Evolutionary conservation across 768 basidiomycete genomes (phyloP).

Genomic region (Amanita thiersii): DNA sequence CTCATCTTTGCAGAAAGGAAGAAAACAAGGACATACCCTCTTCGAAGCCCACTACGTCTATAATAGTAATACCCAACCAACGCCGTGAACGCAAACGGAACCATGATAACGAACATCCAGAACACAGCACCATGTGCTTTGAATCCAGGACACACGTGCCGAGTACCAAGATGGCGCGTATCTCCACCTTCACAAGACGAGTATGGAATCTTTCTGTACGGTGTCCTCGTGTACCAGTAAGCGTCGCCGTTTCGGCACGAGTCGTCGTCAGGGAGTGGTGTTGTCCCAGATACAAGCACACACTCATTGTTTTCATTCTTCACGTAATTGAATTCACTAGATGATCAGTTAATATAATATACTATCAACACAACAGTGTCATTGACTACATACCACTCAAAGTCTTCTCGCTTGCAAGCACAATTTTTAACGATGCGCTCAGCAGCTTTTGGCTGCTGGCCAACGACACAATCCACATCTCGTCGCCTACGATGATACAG

Average conservation of each 20-base stretch:
- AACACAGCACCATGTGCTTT: slow-evolving; percentile 66
- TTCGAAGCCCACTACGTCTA: slow-evolving; percentile 57
- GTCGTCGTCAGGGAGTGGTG: slow-evolving; percentile 52
- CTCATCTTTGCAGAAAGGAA: slow-evolving; percentile 3
- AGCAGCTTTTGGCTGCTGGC: slow-evolving; percentile 47
- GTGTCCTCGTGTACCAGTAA: slow-evolving; percentile 91
- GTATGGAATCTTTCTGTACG: slow-evolving; percentile 85
- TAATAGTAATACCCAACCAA: slow-evolving; percentile 81
- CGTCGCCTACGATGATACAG: slow-evolving; percentile 87
- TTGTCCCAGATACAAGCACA: slow-evolving; percentile 65
- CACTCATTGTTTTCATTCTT: slow-evolving; percentile 66
- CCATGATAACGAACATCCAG: slow-evolving; percentile 71
- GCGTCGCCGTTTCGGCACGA: slow-evolving; percentile 55
- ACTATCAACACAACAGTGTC: not conserved
- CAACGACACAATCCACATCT: slow-evolving; percentile 77
- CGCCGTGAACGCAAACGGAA: slow-evolving; percentile 74
- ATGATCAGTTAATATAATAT: slow-evolving; percentile 3
- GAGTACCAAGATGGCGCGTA: slow-evolving; percentile 66
- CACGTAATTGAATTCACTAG: slow-evolving; percentile 88
- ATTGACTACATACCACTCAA: slow-evolving; percentile 76
- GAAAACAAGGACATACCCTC: slow-evolving; percentile 61
- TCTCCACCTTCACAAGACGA: slow-evolving; percentile 79
- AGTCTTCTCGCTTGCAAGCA: slow-evolving; percentile 65
- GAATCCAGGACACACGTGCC: slow-evolving; percentile 79
- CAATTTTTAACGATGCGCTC: slow-evolving; percentile 62